Base-by-base conservation (phyloP, 345 rosid species). In the Physaria fendleri region DNA sequence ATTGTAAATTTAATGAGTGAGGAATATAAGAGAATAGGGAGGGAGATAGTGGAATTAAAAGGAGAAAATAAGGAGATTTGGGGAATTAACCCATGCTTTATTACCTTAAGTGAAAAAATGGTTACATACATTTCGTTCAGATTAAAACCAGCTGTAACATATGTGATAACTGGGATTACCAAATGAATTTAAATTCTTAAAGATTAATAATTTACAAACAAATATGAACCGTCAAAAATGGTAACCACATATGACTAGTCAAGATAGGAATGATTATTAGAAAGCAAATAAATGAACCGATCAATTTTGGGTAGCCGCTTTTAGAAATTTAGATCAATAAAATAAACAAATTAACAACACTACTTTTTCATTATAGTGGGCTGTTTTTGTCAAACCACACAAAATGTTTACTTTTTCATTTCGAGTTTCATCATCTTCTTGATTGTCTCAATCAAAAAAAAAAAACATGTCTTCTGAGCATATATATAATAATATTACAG, bases 241-340 rank as follows among this genome's bases (percentile, higher is more conserved):
- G 64, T 25, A 38, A 47, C 21, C 52, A 45, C n/a, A 23, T 10
- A 27, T n/a, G n/a, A n/a, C n/a, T 38, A 20, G 64, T 38, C 27
- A 37, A 49, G 45, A 64, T 54, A 43, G 21, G 39, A 52, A 41
- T 9, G 24, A 13, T 17, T 18, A 27, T 47, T 34, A 1, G n/a
- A 28, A 33, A 35, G 38, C 0, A 5, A 47, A 25, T 12, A 0
- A 44, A 16, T 7, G 42, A 20, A 56, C 11, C 50, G 2, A 49
- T 66, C 71, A 52, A 58, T 57, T 66, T 66, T 51, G 51, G 52
- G 58, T 48, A 50, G 65, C 65, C 65, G 42, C 65, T n/a, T n/a
- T n/a, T n/a, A n/a, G n/a, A n/a, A n/a, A 57, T 66, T 66, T 37
- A 29, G 48, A 29, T 37, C 5, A 14, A 55, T 11, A 37, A 17